Conservation (phyloP, 805 yeast species). For the Clavispora carvajalis region DNA sequence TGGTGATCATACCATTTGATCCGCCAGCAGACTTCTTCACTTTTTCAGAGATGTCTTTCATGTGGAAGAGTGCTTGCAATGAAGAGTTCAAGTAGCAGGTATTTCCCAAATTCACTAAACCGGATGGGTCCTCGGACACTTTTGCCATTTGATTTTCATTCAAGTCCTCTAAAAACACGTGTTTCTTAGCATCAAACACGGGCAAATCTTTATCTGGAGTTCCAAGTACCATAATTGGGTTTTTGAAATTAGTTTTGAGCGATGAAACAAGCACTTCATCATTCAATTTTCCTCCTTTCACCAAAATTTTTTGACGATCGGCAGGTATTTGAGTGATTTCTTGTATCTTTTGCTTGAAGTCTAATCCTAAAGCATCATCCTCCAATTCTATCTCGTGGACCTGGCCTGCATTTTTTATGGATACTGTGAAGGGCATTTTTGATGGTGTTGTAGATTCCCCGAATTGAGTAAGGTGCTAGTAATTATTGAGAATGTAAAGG, state of each 20-base stretch:
- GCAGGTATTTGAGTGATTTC: slow-evolving; percentile 78
- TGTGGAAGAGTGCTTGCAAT: slow-evolving; percentile 48
- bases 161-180: slow-evolving; percentile 67
- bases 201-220: slow-evolving; percentile 69
- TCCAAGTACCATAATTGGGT: slow-evolving; percentile 83
- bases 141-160: slow-evolving; percentile 38
- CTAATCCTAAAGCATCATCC: slow-evolving; percentile 50
- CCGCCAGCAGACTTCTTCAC: slow-evolving; percentile 9
- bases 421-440: slow-evolving; percentile 12
- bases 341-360: slow-evolving; percentile 64
- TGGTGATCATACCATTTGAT: slow-evolving; percentile 18
- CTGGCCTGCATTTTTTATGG: slow-evolving; percentile 41
- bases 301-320: slow-evolving; percentile 82
- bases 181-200: slow-evolving; percentile 45
- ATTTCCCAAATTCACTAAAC: slow-evolving; percentile 66
- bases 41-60: slow-evolving; percentile 37
- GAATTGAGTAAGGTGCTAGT: no score
- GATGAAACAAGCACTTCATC: slow-evolving; percentile 56
- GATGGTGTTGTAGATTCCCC: neutral
- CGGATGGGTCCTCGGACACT: slow-evolving; percentile 50
- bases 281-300: slow-evolving; percentile 81
- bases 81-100: slow-evolving; percentile 76
- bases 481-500: neutral
- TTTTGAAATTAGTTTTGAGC: slow-evolving; percentile 57
- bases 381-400: slow-evolving; percentile 40